Evolutionary conservation across 2,329 filamentous ascomycete genomes (phyloP), one percentile per base, ranked within the genome.

Genomic region (Botrytis tulipae): DNA sequence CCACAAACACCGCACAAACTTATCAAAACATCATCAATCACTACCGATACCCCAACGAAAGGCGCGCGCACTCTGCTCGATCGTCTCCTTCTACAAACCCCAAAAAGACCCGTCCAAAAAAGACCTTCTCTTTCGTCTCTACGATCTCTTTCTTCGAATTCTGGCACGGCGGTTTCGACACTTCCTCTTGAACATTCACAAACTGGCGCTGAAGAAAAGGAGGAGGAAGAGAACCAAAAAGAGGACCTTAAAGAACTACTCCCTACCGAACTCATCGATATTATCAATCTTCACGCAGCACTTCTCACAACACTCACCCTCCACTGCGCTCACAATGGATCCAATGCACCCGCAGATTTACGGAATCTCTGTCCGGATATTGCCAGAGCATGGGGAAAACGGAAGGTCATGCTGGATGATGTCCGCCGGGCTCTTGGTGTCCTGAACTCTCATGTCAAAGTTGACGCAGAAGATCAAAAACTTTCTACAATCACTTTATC

Each of bases 371-470:
- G 87, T 48, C 89, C 89, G 16, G 86, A 89, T 73, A 85, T 93
- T 59, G 88, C 91, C 20, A 87, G 89, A 76, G 84, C 90, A 54
- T 95, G 92, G 92, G 91, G 91, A 74, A 93, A 92, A 83, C 87
- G 91, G 46, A 86, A 86, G 73, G 91, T 94, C 25, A 87, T 85
- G 0, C 82, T 87, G 0, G 87, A 89, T 59, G 92, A 95, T 78
- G 84, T 94, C 66, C 89, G 89, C 75, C 86, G 88, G 75, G 88
- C 91, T 75, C 82, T 95, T 35, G 91, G 90, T 67, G 83, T 94
- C n/a, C 85, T 91, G 78, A 82, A 81, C 74, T 68, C 69, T 12
- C 70, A 71, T 51, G 74, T 76, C 29, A 44, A 54, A 25, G 70
- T 74, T 46, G 83, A 84, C 63, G 81, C 83, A 6, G 83, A 82